Base-by-base conservation (phyloP, 257 asterid species). In the Petunia secreta region DNA sequence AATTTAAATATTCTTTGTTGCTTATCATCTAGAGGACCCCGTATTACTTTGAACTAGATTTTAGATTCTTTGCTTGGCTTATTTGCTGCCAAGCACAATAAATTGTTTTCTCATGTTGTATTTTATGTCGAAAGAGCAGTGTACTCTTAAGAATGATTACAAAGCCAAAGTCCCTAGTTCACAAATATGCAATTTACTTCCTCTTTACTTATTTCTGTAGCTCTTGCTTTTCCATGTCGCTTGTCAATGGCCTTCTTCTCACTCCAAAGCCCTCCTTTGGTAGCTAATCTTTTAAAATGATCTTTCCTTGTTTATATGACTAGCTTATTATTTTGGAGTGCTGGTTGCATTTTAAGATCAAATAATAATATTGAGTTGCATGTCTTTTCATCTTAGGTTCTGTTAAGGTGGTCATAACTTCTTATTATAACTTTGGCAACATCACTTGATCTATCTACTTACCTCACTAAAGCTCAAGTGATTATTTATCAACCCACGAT, bases 31-130 rank as follows among this genome's bases (percentile, higher is more conserved):
- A 48, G 62, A 50, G 58, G 78, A 50, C 50, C 59, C 52, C 50
- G 46, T 41, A 37, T 50, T 50, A 36, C 78, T 36, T 73, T 36
- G 62, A 25, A 34, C 62, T 11, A 48, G 44, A 50, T 48, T 34
- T 73, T 13, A 50, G 46, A 52, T 73, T 73, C 62, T 73, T 73
- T 73, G 40, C 57, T 73, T 73, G 46, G 62, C 63, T 39, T 73
- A 36, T 50, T 11, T 73, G 44, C 13, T 11, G 46, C 78, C 78
- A 73, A 73, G 63, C 36, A 73, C 13, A 73, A 73, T 73, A 73
- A 73, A 34, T 73, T 60, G 46, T 73, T 34, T 73, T 73, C 62
- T 73, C 46, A 50, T 50, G 55, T 25, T 67, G 39, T 8, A n/a
- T 37, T 67, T 67, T 37, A 67, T 67, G 75, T 38, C 55, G 54